Conservation (phyloP, 495 filamentous ascomycete genomes). For the Podospora fimiseda region DNA sequence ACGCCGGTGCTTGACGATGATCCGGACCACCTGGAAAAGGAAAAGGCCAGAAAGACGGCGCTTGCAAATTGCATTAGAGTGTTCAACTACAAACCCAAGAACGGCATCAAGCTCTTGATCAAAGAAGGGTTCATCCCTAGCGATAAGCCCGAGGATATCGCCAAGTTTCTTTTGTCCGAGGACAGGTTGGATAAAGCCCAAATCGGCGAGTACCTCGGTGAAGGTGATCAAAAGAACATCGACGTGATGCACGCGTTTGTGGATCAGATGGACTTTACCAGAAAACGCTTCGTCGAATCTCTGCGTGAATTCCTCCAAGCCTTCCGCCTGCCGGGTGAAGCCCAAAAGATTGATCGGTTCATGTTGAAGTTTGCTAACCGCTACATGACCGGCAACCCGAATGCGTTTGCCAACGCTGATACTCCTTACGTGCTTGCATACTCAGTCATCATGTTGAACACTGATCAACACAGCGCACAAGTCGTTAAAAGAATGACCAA, state of each 20-base stretch:
- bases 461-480: slow-evolving; percentile 86
- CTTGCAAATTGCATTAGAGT: slow-evolving; percentile 79
- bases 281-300: slow-evolving; percentile 87
- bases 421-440: slow-evolving; percentile 95
- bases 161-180: slow-evolving; percentile 66
- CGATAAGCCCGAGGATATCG: slow-evolving; percentile 72
- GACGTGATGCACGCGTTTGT: slow-evolving; percentile 98
- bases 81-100: slow-evolving; percentile 98
- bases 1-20: slow-evolving; percentile 82
- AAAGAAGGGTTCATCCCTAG: slow-evolving; percentile 80
- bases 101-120: slow-evolving; percentile 77
- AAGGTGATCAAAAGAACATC: slow-evolving; percentile 86
- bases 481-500: slow-evolving; percentile 85
- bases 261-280: slow-evolving; percentile 89
- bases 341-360: slow-evolving; percentile 98
- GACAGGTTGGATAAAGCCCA: slow-evolving; percentile 81
- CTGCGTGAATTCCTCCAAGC: slow-evolving; percentile 87
- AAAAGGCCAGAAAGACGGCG: slow-evolving; percentile 89
- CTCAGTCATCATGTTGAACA: slow-evolving; percentile 95
- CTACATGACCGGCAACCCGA: slow-evolving; percentile 90
- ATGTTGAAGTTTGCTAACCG: slow-evolving; percentile 99
- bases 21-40: slow-evolving; percentile 82
- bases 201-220: slow-evolving; percentile 91
- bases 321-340: slow-evolving; percentile 92
- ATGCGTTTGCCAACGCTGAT: slow-evolving; percentile 96